Percentiles rank a stretch among this genome's conserved stretches.
Evolutionary conservation across 164 flowering plant genomes (phyloP).

Genomic region (Piper betle): DNA sequence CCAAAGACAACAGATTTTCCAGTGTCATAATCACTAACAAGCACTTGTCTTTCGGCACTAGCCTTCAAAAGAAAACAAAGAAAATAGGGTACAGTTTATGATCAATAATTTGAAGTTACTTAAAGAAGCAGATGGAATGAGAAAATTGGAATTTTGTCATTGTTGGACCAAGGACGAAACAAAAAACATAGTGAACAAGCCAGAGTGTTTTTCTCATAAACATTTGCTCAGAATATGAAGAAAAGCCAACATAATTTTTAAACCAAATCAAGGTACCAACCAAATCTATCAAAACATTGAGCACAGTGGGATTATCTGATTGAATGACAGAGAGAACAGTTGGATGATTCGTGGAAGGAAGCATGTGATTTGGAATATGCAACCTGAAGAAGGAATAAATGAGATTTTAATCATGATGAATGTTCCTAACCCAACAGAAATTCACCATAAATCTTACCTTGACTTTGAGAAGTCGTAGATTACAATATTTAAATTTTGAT

Average conservation of each 20-base stretch:
- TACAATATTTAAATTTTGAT: slow-evolving; percentile 49
- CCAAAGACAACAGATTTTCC: slow-evolving; percentile 81
- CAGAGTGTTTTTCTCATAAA: not conserved
- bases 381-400: slow-evolving; percentile 29
- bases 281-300: slow-evolving; percentile 87
- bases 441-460: slow-evolving; percentile 25
- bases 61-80: slow-evolving; percentile 29
- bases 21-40: slow-evolving; percentile 63
- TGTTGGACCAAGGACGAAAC: not conserved
- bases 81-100: not conserved
- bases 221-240: not conserved
- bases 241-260: no score
- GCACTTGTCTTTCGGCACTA: slow-evolving; percentile 83
- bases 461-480: slow-evolving; percentile 76
- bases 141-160: not conserved
- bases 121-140: not conserved
- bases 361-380: slow-evolving; percentile 62
- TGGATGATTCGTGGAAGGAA: slow-evolving; percentile 78
- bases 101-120: not conserved
- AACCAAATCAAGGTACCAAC: slow-evolving; percentile 19
- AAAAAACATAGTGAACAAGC: not conserved
- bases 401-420: not conserved
- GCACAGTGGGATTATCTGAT: slow-evolving; percentile 56
- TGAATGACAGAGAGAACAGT: slow-evolving; percentile 55
- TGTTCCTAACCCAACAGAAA: not conserved